phyloP scores from a whole-genome alignment of 306 rosid genomes.

The Heteromeles arbutifolia region DNA sequence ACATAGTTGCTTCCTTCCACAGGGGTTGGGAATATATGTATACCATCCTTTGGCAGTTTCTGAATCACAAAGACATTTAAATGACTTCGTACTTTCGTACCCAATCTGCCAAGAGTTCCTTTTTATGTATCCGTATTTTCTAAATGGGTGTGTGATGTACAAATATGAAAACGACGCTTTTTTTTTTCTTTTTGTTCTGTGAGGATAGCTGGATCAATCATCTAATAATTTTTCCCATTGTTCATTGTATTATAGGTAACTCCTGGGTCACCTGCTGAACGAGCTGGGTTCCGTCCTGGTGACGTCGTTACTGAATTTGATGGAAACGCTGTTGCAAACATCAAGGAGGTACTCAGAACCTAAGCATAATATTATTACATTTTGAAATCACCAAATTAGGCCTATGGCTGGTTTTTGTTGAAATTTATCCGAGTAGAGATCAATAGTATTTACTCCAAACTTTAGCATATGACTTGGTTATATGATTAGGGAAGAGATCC shows the following conservation, averaged over 20 bases:
- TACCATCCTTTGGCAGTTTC: background rate
- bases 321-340: conserved; percentile 62
- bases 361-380: background rate
- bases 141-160: background rate
- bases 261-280: conserved; percentile 81
- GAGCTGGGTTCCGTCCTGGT: conserved; percentile 72
- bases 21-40: background rate
- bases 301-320: conserved; percentile 79
- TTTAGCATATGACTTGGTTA: no score
- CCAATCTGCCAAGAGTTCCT: background rate
- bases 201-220: background rate
- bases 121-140: background rate
- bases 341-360: conserved; percentile 51
- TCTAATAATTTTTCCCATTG: conserved; percentile 4
- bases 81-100: background rate
- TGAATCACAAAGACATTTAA: background rate
- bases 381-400: no score
- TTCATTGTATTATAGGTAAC: conserved; percentile 48
- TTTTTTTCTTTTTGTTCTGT: background rate
- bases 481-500: no score
- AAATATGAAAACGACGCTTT: background rate
- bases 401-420: no score
- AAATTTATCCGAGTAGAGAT: no score
- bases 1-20: background rate
- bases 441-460: no score